Percentiles rank a stretch among this genome's conserved stretches.
phyloP scores from a whole-genome alignment of 202 grass and related monocot genomes.

The Musa balbisiana region DNA sequence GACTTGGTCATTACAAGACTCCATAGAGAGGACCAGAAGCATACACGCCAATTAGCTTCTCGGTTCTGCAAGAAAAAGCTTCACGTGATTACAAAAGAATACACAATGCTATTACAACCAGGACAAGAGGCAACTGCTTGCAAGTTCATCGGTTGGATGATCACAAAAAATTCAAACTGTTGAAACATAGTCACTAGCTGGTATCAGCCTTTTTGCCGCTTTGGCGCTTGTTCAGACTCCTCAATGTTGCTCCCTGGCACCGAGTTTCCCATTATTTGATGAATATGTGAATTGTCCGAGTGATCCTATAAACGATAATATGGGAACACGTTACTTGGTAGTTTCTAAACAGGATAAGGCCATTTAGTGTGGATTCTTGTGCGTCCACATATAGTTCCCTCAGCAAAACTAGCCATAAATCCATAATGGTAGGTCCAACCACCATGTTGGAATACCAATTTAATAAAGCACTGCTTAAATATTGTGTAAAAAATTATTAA shows the following conservation, averaged over 20 bases:
- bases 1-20: neutral
- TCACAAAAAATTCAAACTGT: neutral
- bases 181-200: neutral
- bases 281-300: neutral
- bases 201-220: conserved; percentile 15
- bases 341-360: neutral
- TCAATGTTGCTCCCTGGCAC: neutral
- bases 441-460: too few relatives aligned
- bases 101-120: neutral
- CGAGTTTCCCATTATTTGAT: conserved; percentile 4
- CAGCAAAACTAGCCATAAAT: neutral
- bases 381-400: neutral
- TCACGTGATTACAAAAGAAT: neutral
- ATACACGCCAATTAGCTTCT: neutral
- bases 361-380: neutral
- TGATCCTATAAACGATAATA: neutral
- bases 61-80: neutral
- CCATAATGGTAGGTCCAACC: too few relatives aligned
- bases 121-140: neutral
- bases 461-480: too few relatives aligned
- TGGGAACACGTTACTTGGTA: neutral
- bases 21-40: neutral
- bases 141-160: neutral
- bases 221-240: conserved; percentile 17
- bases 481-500: too few relatives aligned